Conservation (phyloP, 106 monocot species). For the Acanthochlamys bracteata region DNA sequence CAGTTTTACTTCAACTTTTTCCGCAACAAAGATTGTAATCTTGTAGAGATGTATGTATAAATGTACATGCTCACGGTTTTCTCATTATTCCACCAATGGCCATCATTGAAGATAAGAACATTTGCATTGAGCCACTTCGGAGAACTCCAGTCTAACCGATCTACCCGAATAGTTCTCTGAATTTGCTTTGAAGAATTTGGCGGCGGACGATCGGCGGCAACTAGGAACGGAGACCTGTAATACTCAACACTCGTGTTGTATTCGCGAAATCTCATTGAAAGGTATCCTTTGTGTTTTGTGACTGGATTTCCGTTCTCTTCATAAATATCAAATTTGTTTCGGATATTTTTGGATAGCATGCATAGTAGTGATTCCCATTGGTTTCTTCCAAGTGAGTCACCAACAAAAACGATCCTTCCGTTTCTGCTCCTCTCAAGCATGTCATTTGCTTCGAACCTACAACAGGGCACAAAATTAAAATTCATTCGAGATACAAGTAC, state of each 20-base stretch:
- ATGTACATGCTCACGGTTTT: conserved; percentile 55
- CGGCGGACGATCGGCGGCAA: conserved; percentile 43
- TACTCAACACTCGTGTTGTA: conserved; percentile 87
- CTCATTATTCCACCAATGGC: conserved; percentile 83
- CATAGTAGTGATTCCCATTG: conserved; percentile 96
- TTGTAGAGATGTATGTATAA: too few species aligned
- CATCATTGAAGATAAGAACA: conserved; percentile 59
- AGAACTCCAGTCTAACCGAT: conserved; percentile 40
- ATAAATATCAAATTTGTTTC: conserved; percentile 40
- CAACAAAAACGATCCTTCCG: conserved; percentile 61
- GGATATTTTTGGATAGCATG: conserved; percentile 33
- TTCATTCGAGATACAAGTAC: neutral
- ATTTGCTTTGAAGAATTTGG: conserved; percentile 11
- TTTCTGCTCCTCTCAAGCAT: conserved; percentile 70
- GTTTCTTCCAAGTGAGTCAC: conserved; percentile 89
- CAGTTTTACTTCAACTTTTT: neutral
- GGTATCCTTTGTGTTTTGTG: conserved; percentile 79
- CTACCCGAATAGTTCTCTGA: conserved; percentile 45
- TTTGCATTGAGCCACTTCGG: conserved; percentile 49
- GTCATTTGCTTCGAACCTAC: conserved; percentile 64
- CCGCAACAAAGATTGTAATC: neutral
- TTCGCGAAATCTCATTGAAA: conserved; percentile 52
- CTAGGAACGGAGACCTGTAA: conserved; percentile 65
- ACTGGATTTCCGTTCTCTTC: conserved; percentile 72
- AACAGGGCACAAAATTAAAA: neutral